Percentiles rank a stretch among this genome's conserved stretches.
Conservation (phyloP, 352 stramenopile species). For the Globisporangium spinosum region DNA sequence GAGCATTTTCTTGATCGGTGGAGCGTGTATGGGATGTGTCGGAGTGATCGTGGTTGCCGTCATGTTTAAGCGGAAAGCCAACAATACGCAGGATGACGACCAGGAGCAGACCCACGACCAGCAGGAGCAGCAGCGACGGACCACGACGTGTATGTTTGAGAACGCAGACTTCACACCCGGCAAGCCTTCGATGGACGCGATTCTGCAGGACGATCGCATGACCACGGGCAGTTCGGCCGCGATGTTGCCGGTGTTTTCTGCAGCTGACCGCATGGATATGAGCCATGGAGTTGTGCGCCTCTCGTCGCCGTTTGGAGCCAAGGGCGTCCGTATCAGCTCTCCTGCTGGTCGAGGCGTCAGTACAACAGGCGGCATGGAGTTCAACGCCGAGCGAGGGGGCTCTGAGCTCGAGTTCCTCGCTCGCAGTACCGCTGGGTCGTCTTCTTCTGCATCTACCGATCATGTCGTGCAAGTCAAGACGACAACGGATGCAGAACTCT, state of each 20-base stretch:
- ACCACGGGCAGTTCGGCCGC: constrained; percentile 13
- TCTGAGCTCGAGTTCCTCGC: background rate
- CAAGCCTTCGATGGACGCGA: constrained; percentile 13
- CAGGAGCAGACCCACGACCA: background rate
- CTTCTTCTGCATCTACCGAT: background rate
- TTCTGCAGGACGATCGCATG: constrained; percentile 16
- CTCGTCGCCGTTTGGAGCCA: constrained; percentile 18
- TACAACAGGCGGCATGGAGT: constrained; percentile 16
- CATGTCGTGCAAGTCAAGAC: constrained; percentile 11
- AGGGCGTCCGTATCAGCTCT: constrained; percentile 14
- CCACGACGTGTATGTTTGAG: constrained; percentile 17
- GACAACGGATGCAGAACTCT: background rate
- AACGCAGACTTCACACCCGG: constrained; percentile 16
- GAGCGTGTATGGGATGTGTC: background rate
- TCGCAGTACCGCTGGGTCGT: background rate
- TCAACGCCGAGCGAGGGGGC: constrained; percentile 8
- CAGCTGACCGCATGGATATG: constrained; percentile 11
- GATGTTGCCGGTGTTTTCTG: constrained; percentile 16
- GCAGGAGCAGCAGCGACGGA: constrained; percentile 9
- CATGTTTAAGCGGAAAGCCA: constrained; percentile 14
- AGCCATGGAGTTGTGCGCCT: constrained; percentile 11
- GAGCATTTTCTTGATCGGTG: constrained; percentile 6
- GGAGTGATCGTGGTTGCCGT: constrained; percentile 12
- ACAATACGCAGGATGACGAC: constrained; percentile 1
- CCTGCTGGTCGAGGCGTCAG: background rate